phyloP scores from a whole-genome alignment of 495 filamentous ascomycete species.

The Extremus antarcticus region DNA sequence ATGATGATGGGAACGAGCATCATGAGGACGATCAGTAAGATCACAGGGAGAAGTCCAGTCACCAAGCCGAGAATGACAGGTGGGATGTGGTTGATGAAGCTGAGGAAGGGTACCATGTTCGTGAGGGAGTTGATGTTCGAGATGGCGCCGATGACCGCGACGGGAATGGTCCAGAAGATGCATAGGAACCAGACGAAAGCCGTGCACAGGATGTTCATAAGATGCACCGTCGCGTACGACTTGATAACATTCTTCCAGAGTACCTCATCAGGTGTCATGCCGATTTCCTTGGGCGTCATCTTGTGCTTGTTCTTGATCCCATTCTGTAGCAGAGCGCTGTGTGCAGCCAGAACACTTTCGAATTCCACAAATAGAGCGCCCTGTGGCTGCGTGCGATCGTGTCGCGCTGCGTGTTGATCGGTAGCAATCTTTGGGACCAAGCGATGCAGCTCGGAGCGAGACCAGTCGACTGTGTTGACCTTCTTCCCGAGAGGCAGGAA shows the following conservation, averaged over 20 bases:
- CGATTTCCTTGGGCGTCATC: conserved; percentile 80
- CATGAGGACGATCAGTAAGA: conserved; percentile 76
- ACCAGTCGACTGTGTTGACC: conserved; percentile 90
- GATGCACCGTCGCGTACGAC: conserved; percentile 70
- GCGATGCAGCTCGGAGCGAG: conserved; percentile 63
- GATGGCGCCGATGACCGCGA: conserved; percentile 70
- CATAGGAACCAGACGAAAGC: conserved; percentile 66
- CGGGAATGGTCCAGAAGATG: conserved; percentile 92
- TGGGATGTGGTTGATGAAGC: conserved; percentile 62
- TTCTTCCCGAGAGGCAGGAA: conserved; percentile 58
- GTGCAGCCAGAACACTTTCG: conserved; percentile 64
- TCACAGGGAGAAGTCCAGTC: conserved; percentile 67
- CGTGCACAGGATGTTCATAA: conserved; percentile 56
- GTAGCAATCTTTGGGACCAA: conserved; percentile 68
- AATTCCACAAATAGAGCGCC: conserved; percentile 85
- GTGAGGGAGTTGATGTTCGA: conserved; percentile 70
- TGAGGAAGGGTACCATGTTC: conserved; percentile 47
- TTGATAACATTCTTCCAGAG: conserved; percentile 82
- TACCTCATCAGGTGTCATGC: conserved; percentile 70
- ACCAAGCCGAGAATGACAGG: conserved; percentile 62
- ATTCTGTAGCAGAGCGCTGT: conserved; percentile 74
- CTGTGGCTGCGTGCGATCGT: conserved; percentile 53
- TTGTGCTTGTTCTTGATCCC: conserved; percentile 80
- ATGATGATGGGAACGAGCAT: conserved; percentile 77
- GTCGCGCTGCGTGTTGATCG: conserved; percentile 59